Evolutionary conservation across 306 rosid species (phyloP).

Genomic region (Medicago ruthenica): DNA sequence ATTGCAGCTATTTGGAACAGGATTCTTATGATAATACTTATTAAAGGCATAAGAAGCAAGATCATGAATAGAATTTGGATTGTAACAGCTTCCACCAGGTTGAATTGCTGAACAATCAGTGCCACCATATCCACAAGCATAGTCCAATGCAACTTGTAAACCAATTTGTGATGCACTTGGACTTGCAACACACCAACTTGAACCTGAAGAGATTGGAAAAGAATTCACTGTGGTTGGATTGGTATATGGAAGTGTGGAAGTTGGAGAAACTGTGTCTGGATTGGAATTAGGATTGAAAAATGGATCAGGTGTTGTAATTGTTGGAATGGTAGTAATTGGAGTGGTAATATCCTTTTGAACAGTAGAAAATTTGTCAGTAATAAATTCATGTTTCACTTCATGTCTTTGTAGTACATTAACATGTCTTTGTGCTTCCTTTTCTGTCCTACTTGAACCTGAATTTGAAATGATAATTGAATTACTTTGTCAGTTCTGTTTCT

Average conservation of each 20-base stretch:
- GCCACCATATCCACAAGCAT: constrained; percentile 83
- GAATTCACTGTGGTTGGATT: constrained; percentile 51
- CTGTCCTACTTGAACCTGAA: constrained; percentile 63
- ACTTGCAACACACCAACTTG: constrained; percentile 85
- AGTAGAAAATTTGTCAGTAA: constrained; percentile 44
- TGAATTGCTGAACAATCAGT: constrained; percentile 77
- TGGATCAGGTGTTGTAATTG: constrained; percentile 53
- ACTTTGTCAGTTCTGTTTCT: constrained; percentile 40
- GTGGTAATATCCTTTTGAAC: constrained; percentile 73
- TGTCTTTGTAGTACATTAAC: constrained; percentile 46
- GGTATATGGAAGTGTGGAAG: constrained; percentile 54
- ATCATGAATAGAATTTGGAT: constrained; percentile 59
- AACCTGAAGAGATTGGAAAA: constrained; percentile 51
- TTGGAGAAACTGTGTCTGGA: constrained; percentile 69
- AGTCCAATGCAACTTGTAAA: constrained; percentile 84
- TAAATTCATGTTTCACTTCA: constrained; percentile 44
- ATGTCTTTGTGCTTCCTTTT: constrained; percentile 43
- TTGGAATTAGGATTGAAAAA: constrained; percentile 63
- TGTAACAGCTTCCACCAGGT: constrained; percentile 70
- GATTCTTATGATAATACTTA: constrained; percentile 72
- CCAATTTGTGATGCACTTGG: constrained; percentile 59
- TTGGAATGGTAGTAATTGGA: constrained; percentile 79
- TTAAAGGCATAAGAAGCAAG: constrained; percentile 88
- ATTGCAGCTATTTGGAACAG: constrained; percentile 82
- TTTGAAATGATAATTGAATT: constrained; percentile 50